Evolutionary conservation across 2,329 filamentous ascomycete genomes (phyloP), one percentile per base, ranked within the genome.

Genomic region (Colletotrichum gigasporum): DNA sequence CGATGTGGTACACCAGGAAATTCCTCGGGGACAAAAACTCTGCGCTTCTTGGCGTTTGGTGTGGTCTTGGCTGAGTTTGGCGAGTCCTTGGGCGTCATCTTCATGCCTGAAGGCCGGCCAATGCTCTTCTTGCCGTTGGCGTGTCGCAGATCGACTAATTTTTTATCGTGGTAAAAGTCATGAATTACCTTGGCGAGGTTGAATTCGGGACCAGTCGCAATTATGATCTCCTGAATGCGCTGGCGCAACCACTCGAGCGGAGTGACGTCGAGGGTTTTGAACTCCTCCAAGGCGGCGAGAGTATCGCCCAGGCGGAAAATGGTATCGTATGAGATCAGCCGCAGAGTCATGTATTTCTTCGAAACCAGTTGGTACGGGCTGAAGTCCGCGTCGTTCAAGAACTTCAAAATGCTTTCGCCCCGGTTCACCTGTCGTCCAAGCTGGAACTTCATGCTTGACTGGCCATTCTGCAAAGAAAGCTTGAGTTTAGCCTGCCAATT

Each of bases 101-200:
- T 83, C 66, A 80, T 79, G 3, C 79, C 80, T 39, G 83, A 85
- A 0, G 86, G 86, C 0, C 86, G 78, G 7, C 86, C 86, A 6
- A 88, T 87, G 66, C 84, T 87, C 50, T 85, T 83, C 63, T 83
- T 86, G 0, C 86, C 86, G 62, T 83, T 82, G 73, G 85, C 84
- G 22, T 76, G 73, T 7, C 86, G 79, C 8, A 87, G 73, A 2
- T 76, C 72, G 12, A 79, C 76, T 1, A 87, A 73, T 70, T 87
- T 87, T 0, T 75, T 73, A 68, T 88, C 86, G 67, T 86, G 83
- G 66, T 88, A 88, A 18, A 88, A 80, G 68, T 85, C 80, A 53
- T 85, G 81, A 2, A 85, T 79, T 2, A 79, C 83, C 69, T 79
- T 81, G 44, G 80, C 79, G 18, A 87, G 73, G 69, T 81, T 85